These are phyloP conservation scores for Isabelozyma pseudorhagii DNA, from an alignment of 805 yeast genomes.

Conservation along the genomic window DNA sequence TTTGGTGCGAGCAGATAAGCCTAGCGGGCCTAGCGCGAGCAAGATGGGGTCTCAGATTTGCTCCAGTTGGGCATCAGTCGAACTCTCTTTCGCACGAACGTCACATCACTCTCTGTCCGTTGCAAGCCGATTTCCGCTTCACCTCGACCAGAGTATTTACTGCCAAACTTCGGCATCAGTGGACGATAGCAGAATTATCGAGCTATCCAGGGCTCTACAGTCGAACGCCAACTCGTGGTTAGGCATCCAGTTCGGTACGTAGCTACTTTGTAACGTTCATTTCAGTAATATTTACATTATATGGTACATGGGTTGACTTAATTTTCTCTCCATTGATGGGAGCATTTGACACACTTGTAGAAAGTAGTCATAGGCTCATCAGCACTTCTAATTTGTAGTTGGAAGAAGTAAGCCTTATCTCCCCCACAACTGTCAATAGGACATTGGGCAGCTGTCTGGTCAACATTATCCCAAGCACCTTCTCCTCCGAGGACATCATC, in stretches of 20 bases:
- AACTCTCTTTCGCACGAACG: neutral
- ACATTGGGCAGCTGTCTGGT: conserved; percentile 91
- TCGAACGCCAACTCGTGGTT: conserved; percentile 11
- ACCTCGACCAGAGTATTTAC: neutral
- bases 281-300: neutral
- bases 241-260: conserved; percentile 1
- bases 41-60: neutral
- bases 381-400: conserved; percentile 93
- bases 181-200: neutral
- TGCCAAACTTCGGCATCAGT: neutral
- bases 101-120: neutral
- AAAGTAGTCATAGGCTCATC: conserved; percentile 99
- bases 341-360: conserved; percentile 91
- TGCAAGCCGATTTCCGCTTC: neutral
- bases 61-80: neutral
- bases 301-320: conserved; percentile 23
- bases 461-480: conserved; percentile 99
- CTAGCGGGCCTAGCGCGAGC: neutral
- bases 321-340: conserved; percentile 96
- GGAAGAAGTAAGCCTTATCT: conserved; percentile 93
- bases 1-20: neutral
- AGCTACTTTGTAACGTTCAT: too few species aligned
- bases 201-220: conserved; percentile 1
- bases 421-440: conserved; percentile 84
- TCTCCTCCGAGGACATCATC: conserved; percentile 97